Conservation (phyloP, 352 stramenopile species). For the Globisporangium abappressorium region DNA sequence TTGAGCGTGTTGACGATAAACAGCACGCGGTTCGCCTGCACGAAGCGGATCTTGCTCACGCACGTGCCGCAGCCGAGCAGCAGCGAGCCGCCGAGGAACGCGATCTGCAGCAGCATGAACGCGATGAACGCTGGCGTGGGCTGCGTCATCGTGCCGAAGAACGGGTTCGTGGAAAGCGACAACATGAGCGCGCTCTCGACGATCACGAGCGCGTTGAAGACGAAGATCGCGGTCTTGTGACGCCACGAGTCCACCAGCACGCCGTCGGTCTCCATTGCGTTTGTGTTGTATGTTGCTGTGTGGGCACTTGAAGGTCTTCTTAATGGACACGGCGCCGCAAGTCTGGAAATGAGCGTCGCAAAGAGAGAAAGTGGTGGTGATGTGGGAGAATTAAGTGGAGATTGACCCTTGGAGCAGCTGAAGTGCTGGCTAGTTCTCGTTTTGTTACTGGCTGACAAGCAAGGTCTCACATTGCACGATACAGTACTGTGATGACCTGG, state of each 20-base stretch:
- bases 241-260: conserved; percentile 19
- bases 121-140: conserved; percentile 26
- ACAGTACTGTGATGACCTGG: too few species aligned
- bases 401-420: too few species aligned
- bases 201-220: conserved; percentile 29
- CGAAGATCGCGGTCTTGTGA: conserved; percentile 29
- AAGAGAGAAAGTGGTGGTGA: not conserved
- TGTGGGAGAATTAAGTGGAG: too few species aligned
- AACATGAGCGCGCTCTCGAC: conserved; percentile 31
- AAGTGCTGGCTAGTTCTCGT: too few species aligned
- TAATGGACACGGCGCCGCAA: not conserved
- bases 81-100: conserved; percentile 23
- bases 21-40: conserved; percentile 23
- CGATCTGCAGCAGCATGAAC: conserved; percentile 37
- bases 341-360: not conserved
- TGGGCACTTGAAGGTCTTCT: not conserved
- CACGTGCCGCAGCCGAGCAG: conserved; percentile 28
- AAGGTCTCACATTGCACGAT: too few species aligned
- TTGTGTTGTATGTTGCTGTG: not conserved
- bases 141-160: conserved; percentile 29
- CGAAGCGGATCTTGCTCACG: conserved; percentile 22
- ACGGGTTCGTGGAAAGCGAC: conserved; percentile 28
- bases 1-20: conserved; percentile 24
- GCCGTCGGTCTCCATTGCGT: not conserved
- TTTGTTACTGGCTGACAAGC: too few species aligned